These are phyloP conservation scores for Coelastrella sp. DNA, from an alignment of 139 green algal genomes.

Conservation along the genomic window DNA sequence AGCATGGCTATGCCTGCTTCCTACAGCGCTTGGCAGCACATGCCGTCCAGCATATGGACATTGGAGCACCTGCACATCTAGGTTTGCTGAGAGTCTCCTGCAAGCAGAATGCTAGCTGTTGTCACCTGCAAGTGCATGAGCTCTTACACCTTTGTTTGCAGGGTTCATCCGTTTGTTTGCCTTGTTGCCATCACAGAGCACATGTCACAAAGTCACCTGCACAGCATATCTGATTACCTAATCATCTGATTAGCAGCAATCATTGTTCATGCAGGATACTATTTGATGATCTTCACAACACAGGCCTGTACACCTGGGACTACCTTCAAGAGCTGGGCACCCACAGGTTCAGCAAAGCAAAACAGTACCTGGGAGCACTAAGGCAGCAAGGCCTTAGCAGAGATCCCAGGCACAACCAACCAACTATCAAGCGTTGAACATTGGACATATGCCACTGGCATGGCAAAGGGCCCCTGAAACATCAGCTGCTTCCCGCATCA, in stretches of 20 bases:
- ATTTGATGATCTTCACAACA: conserved; percentile 74
- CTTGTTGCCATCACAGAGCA: background rate
- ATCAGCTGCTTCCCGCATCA: too few species aligned
- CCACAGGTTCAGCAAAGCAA: conserved; percentile 43
- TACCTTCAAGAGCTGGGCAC: conserved; percentile 64
- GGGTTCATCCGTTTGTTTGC: background rate
- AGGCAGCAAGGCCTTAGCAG: conserved; percentile 36
- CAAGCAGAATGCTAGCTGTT: too few species aligned
- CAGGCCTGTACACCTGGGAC: conserved; percentile 71
- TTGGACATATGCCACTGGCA: too few species aligned
- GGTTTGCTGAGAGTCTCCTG: too few species aligned
- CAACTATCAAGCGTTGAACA: background rate
- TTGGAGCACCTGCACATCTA: too few species aligned
- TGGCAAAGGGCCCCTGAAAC: too few species aligned
- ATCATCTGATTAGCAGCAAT: background rate
- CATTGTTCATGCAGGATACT: conserved; percentile 48
- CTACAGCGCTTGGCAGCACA: too few species aligned
- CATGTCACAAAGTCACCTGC: too few species aligned
- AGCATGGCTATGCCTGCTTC: too few species aligned
- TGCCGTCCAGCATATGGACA: too few species aligned
- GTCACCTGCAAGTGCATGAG: background rate
- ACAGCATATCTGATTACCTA: too few species aligned
- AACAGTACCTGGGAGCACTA: conserved; percentile 41
- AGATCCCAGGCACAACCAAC: conserved; percentile 19
- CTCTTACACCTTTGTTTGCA: background rate